These are phyloP conservation scores for Pichia sp. DNA, from an alignment of 1,139 yeast genomes.

Conservation along the genomic window DNA sequence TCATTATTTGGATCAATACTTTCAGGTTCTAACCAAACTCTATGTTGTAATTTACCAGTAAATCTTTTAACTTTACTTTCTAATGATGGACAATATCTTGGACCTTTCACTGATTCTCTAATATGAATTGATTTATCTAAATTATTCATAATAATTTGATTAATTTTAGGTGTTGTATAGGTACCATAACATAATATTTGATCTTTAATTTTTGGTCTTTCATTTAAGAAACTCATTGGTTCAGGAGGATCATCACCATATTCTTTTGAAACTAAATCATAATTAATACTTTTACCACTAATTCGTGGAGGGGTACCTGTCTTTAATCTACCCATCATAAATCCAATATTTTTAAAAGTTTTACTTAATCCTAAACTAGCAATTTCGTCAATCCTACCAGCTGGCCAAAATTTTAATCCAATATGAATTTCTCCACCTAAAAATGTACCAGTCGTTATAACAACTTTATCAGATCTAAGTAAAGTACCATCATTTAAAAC, in stretches of 20 bases:
- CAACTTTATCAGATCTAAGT: slow-evolving; percentile 58
- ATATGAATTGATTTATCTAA: slow-evolving; percentile 84
- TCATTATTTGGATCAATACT: slow-evolving; percentile 62
- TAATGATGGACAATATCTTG: slow-evolving; percentile 94
- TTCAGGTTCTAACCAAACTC: slow-evolving; percentile 95
- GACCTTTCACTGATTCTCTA: slow-evolving; percentile 91
- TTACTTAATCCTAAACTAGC: slow-evolving; percentile 87
- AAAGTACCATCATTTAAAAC: slow-evolving; percentile 62
- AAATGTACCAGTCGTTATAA: slow-evolving; percentile 94
- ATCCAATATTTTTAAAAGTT: slow-evolving; percentile 72
- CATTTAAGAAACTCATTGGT: slow-evolving; percentile 89
- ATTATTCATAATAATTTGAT: slow-evolving; percentile 60
- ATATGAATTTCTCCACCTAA: slow-evolving; percentile 92
- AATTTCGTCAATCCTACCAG: slow-evolving; percentile 90
- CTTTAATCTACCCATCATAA: slow-evolving; percentile 80
- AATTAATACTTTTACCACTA: slow-evolving; percentile 66
- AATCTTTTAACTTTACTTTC: slow-evolving; percentile 86
- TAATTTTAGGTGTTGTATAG: slow-evolving; percentile 68
- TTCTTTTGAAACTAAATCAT: slow-evolving; percentile 52
- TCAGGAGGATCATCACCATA: slow-evolving; percentile 74
- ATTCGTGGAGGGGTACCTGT: slow-evolving; percentile 97
- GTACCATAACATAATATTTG: slow-evolving; percentile 76
- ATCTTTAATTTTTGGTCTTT: slow-evolving; percentile 51
- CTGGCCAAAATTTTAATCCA: slow-evolving; percentile 72
- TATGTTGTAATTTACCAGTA: slow-evolving; percentile 66